Evolutionary conservation across 1,284 basidiomycete genomes (phyloP), one percentile per base, ranked within the genome.

Genomic region (Neolentinus lepideus): DNA sequence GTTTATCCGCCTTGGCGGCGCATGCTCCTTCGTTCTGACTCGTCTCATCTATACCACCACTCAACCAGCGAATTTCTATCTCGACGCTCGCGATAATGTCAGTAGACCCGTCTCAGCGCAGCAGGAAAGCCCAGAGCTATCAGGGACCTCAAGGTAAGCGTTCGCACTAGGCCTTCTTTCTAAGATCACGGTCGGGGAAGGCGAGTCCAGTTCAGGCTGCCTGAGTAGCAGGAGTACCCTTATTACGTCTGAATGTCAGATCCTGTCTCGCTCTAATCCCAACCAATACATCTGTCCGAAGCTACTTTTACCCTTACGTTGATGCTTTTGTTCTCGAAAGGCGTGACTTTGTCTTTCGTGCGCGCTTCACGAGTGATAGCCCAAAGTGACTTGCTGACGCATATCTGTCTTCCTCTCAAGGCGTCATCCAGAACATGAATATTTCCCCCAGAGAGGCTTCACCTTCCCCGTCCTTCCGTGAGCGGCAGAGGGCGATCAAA

Each of bases 401-500:
- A n/a, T 50, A 21, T 26, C 50, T 53, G 54, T 60, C 59, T 53
- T 47, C 56, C 55, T 56, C 51, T 57, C 56, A 59, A 52, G 35
- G 48, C 57, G 56, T 36, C 54, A 58, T 62, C 62, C 60, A 77
- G 78, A 43, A 43, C 38, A 43, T 43, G 64, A 76, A 71, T 65
- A 70, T 79, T 36, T 78, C 77, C 12, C 71, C 76, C 38, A 77
- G 85, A 56, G 85, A 89, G 63, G 75, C 78, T 61, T 87, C 87
- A 31, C 82, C 81, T 36, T 88, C 87, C 2, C 86, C 87, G 35
- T 75, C 80, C 26, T 74, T 79, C 63, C 78, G 79, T 53, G 80
- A 85, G 59, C 75, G 81, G 62, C 75, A 77, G 59, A 75, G 86
- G 45, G 72, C 80, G 19, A 65, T 76, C 26, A 85, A 86, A 62